Base-by-base conservation (phyloP, 805 yeast species). In the Yarrowia porcina region DNA sequence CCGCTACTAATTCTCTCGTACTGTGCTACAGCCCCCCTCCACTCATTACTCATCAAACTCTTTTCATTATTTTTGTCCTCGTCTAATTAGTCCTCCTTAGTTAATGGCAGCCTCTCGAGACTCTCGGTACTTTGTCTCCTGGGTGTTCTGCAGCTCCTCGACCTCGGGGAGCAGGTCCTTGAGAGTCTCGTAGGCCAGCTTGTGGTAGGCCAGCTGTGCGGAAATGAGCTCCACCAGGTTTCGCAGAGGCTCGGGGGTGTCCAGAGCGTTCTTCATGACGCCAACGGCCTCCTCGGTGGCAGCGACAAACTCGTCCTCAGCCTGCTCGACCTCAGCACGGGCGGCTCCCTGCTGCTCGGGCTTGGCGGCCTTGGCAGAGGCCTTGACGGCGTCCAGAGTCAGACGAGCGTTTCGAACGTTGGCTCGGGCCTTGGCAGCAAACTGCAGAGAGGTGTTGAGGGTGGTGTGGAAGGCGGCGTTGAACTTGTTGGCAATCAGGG, bases 251-350 rank as follows among this genome's bases (percentile, higher is more conserved):
- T 84, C 82, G 20, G 91, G 84, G 63, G 85, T 80, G 64, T 86
- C 85, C 67, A 90, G 82, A 28, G 88, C 92, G 71, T 86, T 85
- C 77, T 86, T 89, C 92, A 90, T 87, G 65, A 87, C 83, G 39
- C 85, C 78, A 62, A 89, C 90, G 39, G 96, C 94, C 70, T 88
- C 94, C 76, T 90, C 96, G 35, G 90, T 90, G 23, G 92, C 87
- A 68, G 88, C 89, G 50, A 94, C 96, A 73, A 90, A 90, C 70
- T 88, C 92, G 70, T 90, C 97, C 76, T 90, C 97, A 59, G 90
- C 85, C 65, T 86, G 83, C 75, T 90, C 96, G 82, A 90, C 86
- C 66, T 84, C 82, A 56, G 86, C 88, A 69, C 92, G 80, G 65
- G 87, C 81, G 56, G 85, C 85, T 17, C 92, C 90, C 71, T 87